Evolutionary conservation across 805 yeast species (phyloP), one percentile per base, ranked within the genome.

Genomic region (Vanderwaltozyma yarrowii): DNA sequence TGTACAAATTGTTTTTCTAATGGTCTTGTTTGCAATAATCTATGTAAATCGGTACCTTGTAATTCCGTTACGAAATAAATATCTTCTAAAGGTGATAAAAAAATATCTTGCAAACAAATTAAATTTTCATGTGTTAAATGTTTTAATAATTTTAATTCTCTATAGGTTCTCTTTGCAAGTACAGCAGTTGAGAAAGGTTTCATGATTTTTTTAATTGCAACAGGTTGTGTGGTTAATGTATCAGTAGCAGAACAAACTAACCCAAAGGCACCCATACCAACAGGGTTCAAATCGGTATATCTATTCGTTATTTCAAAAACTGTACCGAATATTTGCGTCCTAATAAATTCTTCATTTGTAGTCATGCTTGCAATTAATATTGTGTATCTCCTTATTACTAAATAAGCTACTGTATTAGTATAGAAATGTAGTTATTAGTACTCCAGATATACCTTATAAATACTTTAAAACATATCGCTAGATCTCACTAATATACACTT

Each of bases 201-300:
- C 95, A 89, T 85, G 51, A 92, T 89, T 67, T 92, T 92, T 61
- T 92, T 92, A 44, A 92, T 92, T 34, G 99, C 99, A 27, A 92
- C 98, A 49, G 81, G 85, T 61, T 88, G 95, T 38, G 76, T 78
- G 0, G 96, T 87, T 43, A 88, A 72, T 49, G 80, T 84, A 62
- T 92, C 98, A 40, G 80, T 76, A 1, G 98, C 99, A 8, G 96
- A 86, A 58, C 98, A 92, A 29, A 92, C 99, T 15, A 92, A 71
- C 5, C 99, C 99, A 59, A 92, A 92, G 7, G 98, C 98, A 19
- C 99, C 99, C 99, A 92, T 92, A 0, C 99, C 99, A 36, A 92
- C 96, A 2, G 99, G 98, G 55, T 87, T 89, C 44, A 92, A 71
- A 56, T 89, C 95, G 4, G 84, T 74, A 65, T 92, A 92, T 47